These are phyloP conservation scores for Neotropicomus parvogracilis DNA, from an alignment of 1,284 basidiomycete species.

Conservation along the genomic window DNA sequence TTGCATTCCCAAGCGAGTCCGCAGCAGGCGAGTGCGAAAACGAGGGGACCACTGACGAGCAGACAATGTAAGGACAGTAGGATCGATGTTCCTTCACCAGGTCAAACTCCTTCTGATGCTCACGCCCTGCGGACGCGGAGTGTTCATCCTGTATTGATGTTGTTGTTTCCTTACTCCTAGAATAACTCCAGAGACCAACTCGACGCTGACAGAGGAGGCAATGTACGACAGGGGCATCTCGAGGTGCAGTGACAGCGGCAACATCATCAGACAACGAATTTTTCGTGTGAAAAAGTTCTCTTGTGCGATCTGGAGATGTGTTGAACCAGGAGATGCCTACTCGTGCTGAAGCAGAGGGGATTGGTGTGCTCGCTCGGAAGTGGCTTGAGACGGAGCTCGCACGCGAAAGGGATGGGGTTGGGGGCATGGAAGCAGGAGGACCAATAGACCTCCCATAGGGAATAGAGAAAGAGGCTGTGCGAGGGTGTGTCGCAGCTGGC, in stretches of 20 bases:
- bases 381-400: slow-evolving; percentile 42
- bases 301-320: slow-evolving; percentile 15
- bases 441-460: slow-evolving; percentile 39
- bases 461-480: slow-evolving; percentile 39
- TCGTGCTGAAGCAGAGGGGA: slow-evolving; percentile 13
- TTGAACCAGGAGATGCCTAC: slow-evolving; percentile 22
- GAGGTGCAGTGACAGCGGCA: slow-evolving; percentile 2
- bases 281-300: slow-evolving; percentile 19
- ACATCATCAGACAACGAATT: not conserved
- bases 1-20: slow-evolving; percentile 25
- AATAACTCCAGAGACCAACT: slow-evolving; percentile 73
- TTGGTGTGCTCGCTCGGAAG: slow-evolving; percentile 18
- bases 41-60: slow-evolving; percentile 62
- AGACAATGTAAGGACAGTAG: slow-evolving; percentile 75
- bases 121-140: slow-evolving; percentile 21
- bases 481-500: slow-evolving; percentile 37
- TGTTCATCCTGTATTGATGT: slow-evolving; percentile 9
- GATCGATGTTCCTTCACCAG: slow-evolving; percentile 74
- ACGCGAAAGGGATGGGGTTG: slow-evolving; percentile 43
- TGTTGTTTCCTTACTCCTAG: slow-evolving; percentile 27
- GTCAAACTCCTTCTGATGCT: slow-evolving; percentile 59
- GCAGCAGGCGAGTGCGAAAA: slow-evolving; percentile 38
- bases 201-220: slow-evolving; percentile 71
- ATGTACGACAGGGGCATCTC: slow-evolving; percentile 53
- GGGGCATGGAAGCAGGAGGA: slow-evolving; percentile 33